phyloP scores from a whole-genome alignment of 805 yeast genomes.

The Jamesozyma lodderae region DNA sequence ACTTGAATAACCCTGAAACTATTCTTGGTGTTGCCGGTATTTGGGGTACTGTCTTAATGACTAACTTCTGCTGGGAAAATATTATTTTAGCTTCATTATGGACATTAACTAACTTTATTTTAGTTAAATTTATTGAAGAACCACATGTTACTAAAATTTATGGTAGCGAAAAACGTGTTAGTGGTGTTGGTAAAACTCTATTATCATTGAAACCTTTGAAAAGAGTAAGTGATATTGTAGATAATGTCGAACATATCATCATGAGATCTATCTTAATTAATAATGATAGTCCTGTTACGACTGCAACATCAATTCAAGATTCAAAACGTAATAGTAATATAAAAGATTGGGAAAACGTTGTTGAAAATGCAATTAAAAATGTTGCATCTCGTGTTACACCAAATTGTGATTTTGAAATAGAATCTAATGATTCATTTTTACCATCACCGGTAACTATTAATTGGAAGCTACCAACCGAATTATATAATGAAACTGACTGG shows the following conservation, averaged over 20 bases:
- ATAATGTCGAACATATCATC: constrained; percentile 34
- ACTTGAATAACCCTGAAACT: constrained; percentile 76
- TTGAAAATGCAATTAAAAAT: constrained; percentile 13
- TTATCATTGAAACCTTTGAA: constrained; percentile 30
- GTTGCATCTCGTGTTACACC: constrained; percentile 18
- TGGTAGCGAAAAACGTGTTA: constrained; percentile 52
- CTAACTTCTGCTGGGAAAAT: constrained; percentile 41
- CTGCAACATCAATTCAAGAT: background rate
- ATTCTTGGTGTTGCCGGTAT: constrained; percentile 69
- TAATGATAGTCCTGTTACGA: background rate
- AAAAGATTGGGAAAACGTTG: constrained; percentile 15
- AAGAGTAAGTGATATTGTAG: constrained; percentile 30
- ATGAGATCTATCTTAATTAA: constrained; percentile 9
- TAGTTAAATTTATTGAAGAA: constrained; percentile 65
- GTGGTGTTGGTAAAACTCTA: constrained; percentile 41
- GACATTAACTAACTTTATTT: constrained; percentile 56
- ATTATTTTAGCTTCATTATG: constrained; percentile 51
- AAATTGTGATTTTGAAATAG: constrained; percentile 23
- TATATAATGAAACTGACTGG: constrained; percentile 54
- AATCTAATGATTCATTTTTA: constrained; percentile 27
- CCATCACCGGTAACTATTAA: constrained; percentile 40
- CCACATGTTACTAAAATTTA: constrained; percentile 70
- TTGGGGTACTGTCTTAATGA: constrained; percentile 60
- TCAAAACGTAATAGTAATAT: background rate
- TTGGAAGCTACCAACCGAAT: constrained; percentile 44